Conservation (phyloP, 495 filamentous ascomycete genomes). For the Penicillium odoratum region DNA sequence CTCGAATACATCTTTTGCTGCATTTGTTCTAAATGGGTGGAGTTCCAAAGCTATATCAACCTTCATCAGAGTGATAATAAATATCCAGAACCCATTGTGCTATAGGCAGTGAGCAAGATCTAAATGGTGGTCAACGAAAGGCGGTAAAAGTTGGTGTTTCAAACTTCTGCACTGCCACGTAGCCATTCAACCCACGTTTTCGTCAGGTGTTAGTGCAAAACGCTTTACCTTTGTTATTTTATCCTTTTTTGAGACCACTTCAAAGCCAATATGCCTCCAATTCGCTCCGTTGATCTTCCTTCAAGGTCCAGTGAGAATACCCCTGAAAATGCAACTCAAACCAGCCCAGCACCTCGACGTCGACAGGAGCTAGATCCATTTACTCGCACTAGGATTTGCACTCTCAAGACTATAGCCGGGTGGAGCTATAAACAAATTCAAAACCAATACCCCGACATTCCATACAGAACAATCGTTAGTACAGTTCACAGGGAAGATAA, state of each 20-base stretch:
- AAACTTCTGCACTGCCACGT: background rate
- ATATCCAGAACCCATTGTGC: too few relatives aligned
- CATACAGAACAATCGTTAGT: background rate
- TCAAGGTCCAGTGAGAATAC: background rate
- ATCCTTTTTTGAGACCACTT: background rate
- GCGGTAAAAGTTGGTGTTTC: too few relatives aligned
- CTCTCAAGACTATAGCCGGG: background rate
- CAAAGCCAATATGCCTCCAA: background rate
- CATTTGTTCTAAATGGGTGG: too few relatives aligned
- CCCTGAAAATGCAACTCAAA: background rate
- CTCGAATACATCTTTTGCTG: too few relatives aligned
- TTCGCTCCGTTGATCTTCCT: background rate
- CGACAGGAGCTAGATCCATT: background rate
- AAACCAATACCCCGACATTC: background rate
- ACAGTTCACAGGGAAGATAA: background rate
- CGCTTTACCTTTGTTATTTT: background rate
- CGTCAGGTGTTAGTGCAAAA: background rate
- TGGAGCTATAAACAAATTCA: background rate
- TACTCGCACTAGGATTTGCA: background rate
- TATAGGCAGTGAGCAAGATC: too few relatives aligned
- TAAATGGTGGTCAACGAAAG: too few relatives aligned
- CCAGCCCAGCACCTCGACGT: background rate
- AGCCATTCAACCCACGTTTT: background rate
- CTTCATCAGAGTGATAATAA: too few relatives aligned
- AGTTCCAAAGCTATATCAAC: too few relatives aligned